phyloP scores from a whole-genome alignment of 202 grass and related monocot species.

The Musa balbisiana region DNA sequence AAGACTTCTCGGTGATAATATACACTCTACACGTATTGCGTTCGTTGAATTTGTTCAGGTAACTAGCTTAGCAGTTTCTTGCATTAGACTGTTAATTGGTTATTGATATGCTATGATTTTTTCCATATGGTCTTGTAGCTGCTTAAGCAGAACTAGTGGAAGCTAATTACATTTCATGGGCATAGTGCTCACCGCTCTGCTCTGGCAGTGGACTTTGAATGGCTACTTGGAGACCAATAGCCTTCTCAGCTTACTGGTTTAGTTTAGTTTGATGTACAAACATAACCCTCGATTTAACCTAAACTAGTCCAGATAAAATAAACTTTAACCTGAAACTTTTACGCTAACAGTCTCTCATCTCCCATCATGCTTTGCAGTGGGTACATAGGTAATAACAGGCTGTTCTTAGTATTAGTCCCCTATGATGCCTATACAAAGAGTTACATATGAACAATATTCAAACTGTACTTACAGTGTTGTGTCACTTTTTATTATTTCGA shows the following conservation, averaged over 20 bases:
- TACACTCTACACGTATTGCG: conserved; percentile 29
- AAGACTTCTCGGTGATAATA: conserved; percentile 32
- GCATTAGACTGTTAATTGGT: background rate
- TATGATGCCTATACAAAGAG: no score
- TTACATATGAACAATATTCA: no score
- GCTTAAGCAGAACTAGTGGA: background rate
- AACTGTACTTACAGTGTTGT: no score
- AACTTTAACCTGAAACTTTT: background rate
- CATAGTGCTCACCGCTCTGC: no score
- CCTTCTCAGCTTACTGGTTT: no score
- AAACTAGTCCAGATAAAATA: background rate
- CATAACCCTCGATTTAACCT: background rate
- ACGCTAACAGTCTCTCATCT: background rate
- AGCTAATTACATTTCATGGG: no score
- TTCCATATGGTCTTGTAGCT: background rate
- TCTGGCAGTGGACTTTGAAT: no score
- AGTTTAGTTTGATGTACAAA: no score
- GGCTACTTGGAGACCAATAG: no score
- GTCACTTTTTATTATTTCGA: no score
- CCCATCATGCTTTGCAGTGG: background rate
- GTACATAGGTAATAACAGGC: no score
- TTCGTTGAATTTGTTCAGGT: conserved; percentile 52
- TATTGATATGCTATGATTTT: background rate
- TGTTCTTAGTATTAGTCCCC: no score
- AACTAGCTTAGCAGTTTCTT: background rate